Base-by-base conservation (phyloP, 2,329 filamentous ascomycete species). In the Fusarium sororula region DNA sequence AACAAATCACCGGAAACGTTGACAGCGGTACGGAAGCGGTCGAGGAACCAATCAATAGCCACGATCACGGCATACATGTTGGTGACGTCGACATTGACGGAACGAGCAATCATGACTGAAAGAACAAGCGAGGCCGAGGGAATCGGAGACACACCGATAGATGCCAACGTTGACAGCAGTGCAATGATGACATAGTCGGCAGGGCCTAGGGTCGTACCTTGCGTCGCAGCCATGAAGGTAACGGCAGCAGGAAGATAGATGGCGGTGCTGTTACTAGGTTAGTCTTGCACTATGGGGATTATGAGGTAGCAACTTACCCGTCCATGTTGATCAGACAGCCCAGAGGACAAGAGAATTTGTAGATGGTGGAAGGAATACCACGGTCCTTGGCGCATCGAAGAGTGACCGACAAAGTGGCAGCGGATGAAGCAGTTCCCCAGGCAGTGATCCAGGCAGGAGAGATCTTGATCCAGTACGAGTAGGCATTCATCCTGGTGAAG, bases 11-110 rank as follows among this genome's bases (percentile, higher is more conserved):
- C 85, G 41, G 82, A 84, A 48, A 89, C 86, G 68, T 89, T 89
- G 61, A 85, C 76, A 7, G 84, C 83, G 0, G 87, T 89, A 20
- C 87, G 82, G 83, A 89, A 89, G 35, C 87, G 85, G 78, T 89
- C 87, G n/a, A 88, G 80, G 77, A 89, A 85, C 87, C 86, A 89
- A 70, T 88, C 87, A 50, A 88, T 88, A 30, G 86, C 86, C 6
- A 88, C 83, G 20, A 88, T 85, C 45, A 88, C 85, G 28, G 84
- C 86, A 70, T 85, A 88, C 85, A 87, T 87, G 24, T 81, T 83
- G 0, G 84, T 87, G 39, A 87, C 77, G 3, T 82, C 81, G 2
- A 88, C 82, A 20, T 83, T 81, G 59, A 88, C 81, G 13, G 81
- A 81, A 28, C 81, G 79, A 15, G 85, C 83, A 70, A 88, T 88